These are phyloP conservation scores for Apophysomyces trapeziformis DNA, from an alignment of 371 early-diverging fungal species.

Conservation along the genomic window DNA sequence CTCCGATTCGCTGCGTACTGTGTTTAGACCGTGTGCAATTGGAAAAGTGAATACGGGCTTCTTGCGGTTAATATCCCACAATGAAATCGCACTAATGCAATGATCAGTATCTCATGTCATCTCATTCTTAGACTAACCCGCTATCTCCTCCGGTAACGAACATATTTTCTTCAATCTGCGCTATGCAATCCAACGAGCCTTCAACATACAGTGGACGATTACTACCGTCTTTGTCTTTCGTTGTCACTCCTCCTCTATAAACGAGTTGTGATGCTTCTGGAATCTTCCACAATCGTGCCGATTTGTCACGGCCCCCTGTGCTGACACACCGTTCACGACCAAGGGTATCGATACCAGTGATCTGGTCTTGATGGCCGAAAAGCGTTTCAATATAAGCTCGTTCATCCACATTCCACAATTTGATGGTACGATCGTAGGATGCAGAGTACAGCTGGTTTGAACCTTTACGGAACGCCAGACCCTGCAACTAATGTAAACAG, in stretches of 20 bases:
- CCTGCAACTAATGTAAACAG: conserved; percentile 36
- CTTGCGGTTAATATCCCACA: conserved; percentile 92
- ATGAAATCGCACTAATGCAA: conserved; percentile 60
- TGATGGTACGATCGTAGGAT: conserved; percentile 92
- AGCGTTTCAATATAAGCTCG: conserved; percentile 93
- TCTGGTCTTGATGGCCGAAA: conserved; percentile 96
- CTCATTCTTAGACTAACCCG: conserved; percentile 53
- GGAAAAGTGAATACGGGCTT: conserved; percentile 84
- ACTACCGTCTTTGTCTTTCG: conserved; percentile 41
- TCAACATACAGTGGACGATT: conserved; percentile 54
- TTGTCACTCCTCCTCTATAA: conserved; percentile 82
- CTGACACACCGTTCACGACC: conserved; percentile 90
- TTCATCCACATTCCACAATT: conserved; percentile 95
- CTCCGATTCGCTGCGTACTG: conserved; percentile 40
- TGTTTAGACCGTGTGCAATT: conserved; percentile 78
- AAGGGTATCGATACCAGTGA: conserved; percentile 80
- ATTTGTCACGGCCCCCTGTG: conserved; percentile 91
- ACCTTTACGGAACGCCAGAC: conserved; percentile 86
- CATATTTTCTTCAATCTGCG: conserved; percentile 88
- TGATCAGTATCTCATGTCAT: not conserved
- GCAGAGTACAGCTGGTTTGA: conserved; percentile 89
- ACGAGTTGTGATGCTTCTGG: conserved; percentile 93
- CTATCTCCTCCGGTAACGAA: conserved; percentile 92
- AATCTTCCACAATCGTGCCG: conserved; percentile 94
- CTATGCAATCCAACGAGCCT: conserved; percentile 84